A percentile compares a stretch with the other conserved stretches of the same genome.
Evolutionary conservation across 2,329 filamentous ascomycete genomes (phyloP).

Genomic region (Colletotrichum falcatum): DNA sequence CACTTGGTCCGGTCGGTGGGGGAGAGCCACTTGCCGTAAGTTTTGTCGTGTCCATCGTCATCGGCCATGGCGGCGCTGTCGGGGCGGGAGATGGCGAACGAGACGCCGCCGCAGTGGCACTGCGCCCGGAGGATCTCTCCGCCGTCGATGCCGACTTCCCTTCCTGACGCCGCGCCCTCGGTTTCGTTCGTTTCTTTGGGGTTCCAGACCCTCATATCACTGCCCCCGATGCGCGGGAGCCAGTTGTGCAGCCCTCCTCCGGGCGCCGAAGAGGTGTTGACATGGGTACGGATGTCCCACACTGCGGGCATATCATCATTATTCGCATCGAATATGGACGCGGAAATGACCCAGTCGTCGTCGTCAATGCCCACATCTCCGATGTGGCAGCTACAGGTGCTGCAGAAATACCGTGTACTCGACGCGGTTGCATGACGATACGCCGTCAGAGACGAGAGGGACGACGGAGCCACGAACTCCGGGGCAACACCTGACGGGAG

Average conservation of each 20-base stretch:
- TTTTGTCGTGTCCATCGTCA: slow-evolving; percentile 45
- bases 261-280: slow-evolving; percentile 52
- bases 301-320: slow-evolving; percentile 49
- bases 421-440: slow-evolving; percentile 50
- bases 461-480: slow-evolving; percentile 56
- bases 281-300: slow-evolving; percentile 52
- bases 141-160: slow-evolving; percentile 51
- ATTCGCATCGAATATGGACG: slow-evolving; percentile 52
- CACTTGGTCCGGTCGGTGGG: slow-evolving; percentile 56
- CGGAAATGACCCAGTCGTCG: slow-evolving; percentile 53
- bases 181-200: slow-evolving; percentile 48
- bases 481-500: slow-evolving; percentile 52
- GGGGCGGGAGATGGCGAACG: slow-evolving; percentile 58
- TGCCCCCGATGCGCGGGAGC: slow-evolving; percentile 49
- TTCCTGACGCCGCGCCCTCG: slow-evolving; percentile 42
- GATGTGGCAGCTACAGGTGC: slow-evolving; percentile 60
- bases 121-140: slow-evolving; percentile 56
- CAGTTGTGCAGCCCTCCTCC: slow-evolving; percentile 53
- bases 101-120: slow-evolving; percentile 61
- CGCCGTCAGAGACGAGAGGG: slow-evolving; percentile 50
- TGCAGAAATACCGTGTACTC: slow-evolving; percentile 58
- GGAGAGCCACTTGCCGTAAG: slow-evolving; percentile 51
- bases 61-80: slow-evolving; percentile 39
- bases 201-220: slow-evolving; percentile 51
- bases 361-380: slow-evolving; percentile 50